Evolutionary conservation across 768 basidiomycete species (phyloP).

Genomic region (Boletus rubroflammeus): DNA sequence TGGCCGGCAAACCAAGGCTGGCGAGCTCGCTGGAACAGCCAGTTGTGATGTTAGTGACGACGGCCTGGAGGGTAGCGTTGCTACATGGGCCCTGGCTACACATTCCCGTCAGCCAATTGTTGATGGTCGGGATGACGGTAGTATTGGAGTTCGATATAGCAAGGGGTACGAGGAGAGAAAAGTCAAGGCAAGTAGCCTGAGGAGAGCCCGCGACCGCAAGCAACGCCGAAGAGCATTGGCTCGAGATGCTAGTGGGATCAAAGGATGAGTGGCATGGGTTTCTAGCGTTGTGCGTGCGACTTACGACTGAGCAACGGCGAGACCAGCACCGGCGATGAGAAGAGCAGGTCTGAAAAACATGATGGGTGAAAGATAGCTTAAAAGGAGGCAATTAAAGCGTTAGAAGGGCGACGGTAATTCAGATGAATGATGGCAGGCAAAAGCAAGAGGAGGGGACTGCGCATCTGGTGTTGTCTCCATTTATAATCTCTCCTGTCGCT

Average conservation of each 20-base stretch:
- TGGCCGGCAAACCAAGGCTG: constrained; percentile 20
- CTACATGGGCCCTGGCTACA: constrained; percentile 53
- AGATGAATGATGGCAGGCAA: too few species aligned
- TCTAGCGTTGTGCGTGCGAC: constrained; percentile 11
- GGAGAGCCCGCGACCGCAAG: constrained; percentile 38
- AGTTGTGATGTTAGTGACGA: constrained; percentile 50
- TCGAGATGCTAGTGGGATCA: constrained; percentile 5
- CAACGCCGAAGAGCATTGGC: constrained; percentile 47
- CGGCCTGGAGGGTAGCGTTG: constrained; percentile 53
- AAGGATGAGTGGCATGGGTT: not conserved
- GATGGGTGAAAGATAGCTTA: not conserved
- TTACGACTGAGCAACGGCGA: constrained; percentile 44
- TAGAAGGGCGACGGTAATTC: too few species aligned
- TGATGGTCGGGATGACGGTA: constrained; percentile 41
- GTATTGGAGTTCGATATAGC: constrained; percentile 20
- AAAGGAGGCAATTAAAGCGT: not conserved
- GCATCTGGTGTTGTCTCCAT: constrained; percentile 3
- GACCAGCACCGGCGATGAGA: constrained; percentile 33
- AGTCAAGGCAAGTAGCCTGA: constrained; percentile 40
- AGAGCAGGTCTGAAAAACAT: constrained; percentile 28
- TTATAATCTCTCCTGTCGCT: constrained; percentile 12
- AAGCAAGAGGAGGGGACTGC: constrained; percentile 5
- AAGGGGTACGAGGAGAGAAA: constrained; percentile 31
- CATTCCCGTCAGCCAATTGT: constrained; percentile 58
- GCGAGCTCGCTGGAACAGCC: constrained; percentile 46